Evolutionary conservation across 1,284 basidiomycete species (phyloP).

Genomic region (Cryptococcus sp.): DNA sequence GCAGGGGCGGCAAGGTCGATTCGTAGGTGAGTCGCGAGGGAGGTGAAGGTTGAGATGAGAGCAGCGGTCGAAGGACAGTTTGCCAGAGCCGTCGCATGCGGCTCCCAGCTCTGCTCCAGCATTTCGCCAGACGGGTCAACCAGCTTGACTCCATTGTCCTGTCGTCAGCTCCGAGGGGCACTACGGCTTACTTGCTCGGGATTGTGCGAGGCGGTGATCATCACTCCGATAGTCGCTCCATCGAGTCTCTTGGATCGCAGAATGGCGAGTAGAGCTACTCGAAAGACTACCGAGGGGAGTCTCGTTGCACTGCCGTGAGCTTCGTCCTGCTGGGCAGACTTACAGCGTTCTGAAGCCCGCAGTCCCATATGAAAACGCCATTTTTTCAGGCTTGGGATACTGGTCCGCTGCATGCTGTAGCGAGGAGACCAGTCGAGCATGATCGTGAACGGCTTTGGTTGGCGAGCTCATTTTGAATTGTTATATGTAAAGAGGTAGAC

Average conservation of each 20-base stretch:
- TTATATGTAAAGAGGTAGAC: not conserved
- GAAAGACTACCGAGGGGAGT: conserved; percentile 89
- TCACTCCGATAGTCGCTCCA: conserved; percentile 89
- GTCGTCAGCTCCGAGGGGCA: not conserved
- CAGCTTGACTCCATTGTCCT: conserved; percentile 99
- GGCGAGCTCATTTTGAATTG: not conserved
- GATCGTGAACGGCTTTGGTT: conserved; percentile 22
- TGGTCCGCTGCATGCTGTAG: conserved; percentile 34
- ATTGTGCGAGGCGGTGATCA: conserved; percentile 99
- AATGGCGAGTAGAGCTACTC: conserved; percentile 84
- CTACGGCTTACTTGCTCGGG: conserved; percentile 68
- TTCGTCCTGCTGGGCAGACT: conserved; percentile 31
- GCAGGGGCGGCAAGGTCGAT: conserved; percentile 76
- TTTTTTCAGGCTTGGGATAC: conserved; percentile 49
- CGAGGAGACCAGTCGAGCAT: conserved; percentile 28
- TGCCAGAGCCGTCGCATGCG: conserved; percentile 78
- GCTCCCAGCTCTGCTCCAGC: conserved; percentile 94
- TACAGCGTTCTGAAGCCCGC: conserved; percentile 91
- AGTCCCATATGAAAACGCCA: conserved; percentile 79
- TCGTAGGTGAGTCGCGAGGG: conserved; percentile 60
- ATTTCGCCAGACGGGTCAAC: conserved; percentile 99
- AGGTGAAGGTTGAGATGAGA: conserved; percentile 62
- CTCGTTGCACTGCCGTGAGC: conserved; percentile 49
- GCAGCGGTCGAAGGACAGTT: conserved; percentile 72
- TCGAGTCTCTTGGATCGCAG: conserved; percentile 83